Conservation (phyloP, 1,284 basidiomycete genomes). For the Fomitopsis palustris region DNA sequence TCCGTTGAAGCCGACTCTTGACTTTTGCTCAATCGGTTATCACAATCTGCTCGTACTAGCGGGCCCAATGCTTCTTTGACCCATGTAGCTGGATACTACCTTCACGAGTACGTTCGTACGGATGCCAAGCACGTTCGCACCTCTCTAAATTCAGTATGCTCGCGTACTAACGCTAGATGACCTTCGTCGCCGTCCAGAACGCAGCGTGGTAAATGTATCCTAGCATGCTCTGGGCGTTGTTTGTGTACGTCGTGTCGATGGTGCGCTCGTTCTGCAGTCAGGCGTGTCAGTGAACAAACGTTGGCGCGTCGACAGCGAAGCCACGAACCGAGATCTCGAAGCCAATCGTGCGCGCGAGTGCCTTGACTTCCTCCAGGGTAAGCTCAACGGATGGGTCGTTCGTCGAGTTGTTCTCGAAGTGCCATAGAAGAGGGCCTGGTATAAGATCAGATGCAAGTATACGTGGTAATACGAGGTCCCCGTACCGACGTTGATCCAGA, state of each 20-base stretch:
- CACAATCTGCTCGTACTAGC: too few relatives aligned
- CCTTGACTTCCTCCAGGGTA: slow-evolving; percentile 84
- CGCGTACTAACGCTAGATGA: slow-evolving; percentile 17
- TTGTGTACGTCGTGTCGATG: slow-evolving; percentile 86
- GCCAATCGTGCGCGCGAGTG: slow-evolving; percentile 71
- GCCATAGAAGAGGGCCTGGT: slow-evolving; percentile 90
- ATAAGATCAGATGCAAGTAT: background rate
- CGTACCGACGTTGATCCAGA: slow-evolving; percentile 84
- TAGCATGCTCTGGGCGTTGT: slow-evolving; percentile 82
- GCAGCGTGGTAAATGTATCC: slow-evolving; percentile 82
- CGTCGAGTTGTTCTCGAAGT: slow-evolving; percentile 86
- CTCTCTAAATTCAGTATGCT: too few relatives aligned
- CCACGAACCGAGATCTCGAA: slow-evolving; percentile 57
- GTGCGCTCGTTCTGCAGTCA: slow-evolving; percentile 79
- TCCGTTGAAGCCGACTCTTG: too few relatives aligned
- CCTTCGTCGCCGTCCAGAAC: slow-evolving; percentile 84
- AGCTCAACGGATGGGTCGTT: slow-evolving; percentile 86
- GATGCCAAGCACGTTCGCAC: too few relatives aligned
- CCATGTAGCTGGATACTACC: too few relatives aligned
- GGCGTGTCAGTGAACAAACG: background rate
- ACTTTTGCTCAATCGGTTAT: too few relatives aligned
- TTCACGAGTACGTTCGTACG: too few relatives aligned
- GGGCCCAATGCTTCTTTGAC: too few relatives aligned
- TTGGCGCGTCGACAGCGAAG: background rate
- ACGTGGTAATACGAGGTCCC: background rate